Base-by-base conservation (phyloP, 2,329 filamentous ascomycete species). In the Fusarium longipes region DNA sequence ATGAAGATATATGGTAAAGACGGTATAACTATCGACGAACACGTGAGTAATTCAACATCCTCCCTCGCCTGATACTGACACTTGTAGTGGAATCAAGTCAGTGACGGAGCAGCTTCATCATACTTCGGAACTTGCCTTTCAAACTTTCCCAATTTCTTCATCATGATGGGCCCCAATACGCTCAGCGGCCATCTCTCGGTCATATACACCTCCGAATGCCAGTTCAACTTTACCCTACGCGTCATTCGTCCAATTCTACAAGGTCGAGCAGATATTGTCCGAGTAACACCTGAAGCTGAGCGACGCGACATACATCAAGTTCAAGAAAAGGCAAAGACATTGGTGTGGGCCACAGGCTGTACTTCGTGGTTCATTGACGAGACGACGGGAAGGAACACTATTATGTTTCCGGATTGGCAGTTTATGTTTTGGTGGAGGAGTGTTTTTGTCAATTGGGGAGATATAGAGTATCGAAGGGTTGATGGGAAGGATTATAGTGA, bases 391-490 rank as follows among this genome's bases (percentile, higher is more conserved):
- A 75, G 80, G 44, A 86, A 86, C 58, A 83, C 81, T 0, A 82
- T 82, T 68, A 83, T 86, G 77, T 86, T 84, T 64, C 83, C 83
- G 0, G 81, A 84, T 45, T 85, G 80, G 77, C 82, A 85, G 69
- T 84, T 79, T 55, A 74, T 76, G 50, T 84, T 80, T 59, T 86
- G 83, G 82, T 52, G 79, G 18, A 70, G 83, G 15, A 84, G 81
- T 52, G 66, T 85, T 2, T 84, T 84, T 52, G 75, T 81, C 38
- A 71, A 73, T 2, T 78, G 72, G 70, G 57, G 63, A 3, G 80
- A 83, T 40, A 79, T 83, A 56, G 35, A 65, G 15, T 71, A 71
- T 18, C 52, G 53, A 1, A 47, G 10, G 1, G 40, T 61, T 3
- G 22, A 30, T 6, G 25, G 29, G 10, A 55, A 60, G 2, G 2